phyloP scores from a whole-genome alignment of 495 filamentous ascomycete species.

The Usnea hakonensis region DNA sequence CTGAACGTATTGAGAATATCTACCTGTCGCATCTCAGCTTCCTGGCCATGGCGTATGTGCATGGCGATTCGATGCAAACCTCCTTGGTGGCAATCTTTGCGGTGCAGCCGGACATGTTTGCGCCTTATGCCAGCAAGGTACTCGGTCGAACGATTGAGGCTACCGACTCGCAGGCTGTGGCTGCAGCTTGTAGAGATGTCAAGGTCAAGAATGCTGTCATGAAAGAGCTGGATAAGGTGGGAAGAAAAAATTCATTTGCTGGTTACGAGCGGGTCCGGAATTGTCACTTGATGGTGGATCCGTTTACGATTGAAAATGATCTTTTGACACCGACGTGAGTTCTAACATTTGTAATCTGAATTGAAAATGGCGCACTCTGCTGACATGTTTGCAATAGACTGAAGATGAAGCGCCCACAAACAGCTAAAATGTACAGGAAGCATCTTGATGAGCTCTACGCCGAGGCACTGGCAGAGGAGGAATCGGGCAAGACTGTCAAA shows the following conservation, averaged over 20 bases:
- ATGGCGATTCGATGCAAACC: conserved; percentile 80
- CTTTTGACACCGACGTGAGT: conserved; percentile 94
- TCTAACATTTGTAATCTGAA: conserved; percentile 1
- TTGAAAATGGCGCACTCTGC: conserved; percentile 18
- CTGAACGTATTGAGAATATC: conserved; percentile 93
- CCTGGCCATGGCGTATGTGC: conserved; percentile 75
- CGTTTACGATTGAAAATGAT: conserved; percentile 91
- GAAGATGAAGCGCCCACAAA: conserved; percentile 88
- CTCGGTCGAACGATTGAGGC: conserved; percentile 56
- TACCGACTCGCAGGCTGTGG: conserved; percentile 58
- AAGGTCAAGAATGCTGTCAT: conserved; percentile 67
- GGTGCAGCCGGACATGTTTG: conserved; percentile 72
- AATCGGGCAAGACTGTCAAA: conserved; percentile 46
- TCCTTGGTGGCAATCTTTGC: conserved; percentile 84
- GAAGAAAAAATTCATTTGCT: conserved; percentile 78
- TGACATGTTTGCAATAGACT: conserved; percentile 50
- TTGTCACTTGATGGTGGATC: conserved; percentile 69
- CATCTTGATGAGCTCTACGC: conserved; percentile 77
- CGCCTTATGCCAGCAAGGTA: conserved; percentile 66
- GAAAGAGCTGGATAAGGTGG: conserved; percentile 72
- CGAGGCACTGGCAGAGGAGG: conserved; percentile 50
- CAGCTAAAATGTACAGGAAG: conserved; percentile 65
- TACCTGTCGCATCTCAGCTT: conserved; percentile 72
- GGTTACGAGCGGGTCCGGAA: conserved; percentile 79
- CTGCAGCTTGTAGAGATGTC: conserved; percentile 54